phyloP scores from a whole-genome alignment of 148 eudicot genomes.

The Camellia lanceoleosa region DNA sequence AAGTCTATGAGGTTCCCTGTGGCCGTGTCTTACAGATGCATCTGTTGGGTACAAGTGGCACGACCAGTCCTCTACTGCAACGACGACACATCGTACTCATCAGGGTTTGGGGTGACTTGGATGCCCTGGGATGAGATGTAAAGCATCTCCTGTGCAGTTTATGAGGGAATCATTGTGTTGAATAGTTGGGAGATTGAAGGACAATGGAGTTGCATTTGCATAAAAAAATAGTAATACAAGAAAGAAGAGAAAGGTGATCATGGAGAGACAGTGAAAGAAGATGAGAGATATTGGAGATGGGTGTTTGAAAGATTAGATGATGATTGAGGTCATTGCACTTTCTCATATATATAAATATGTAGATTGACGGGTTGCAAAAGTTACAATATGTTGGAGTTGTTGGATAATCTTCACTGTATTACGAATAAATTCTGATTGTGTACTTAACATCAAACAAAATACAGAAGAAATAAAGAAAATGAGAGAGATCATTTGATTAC shows the following conservation, averaged over 20 bases:
- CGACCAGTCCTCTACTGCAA: not conserved
- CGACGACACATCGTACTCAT: not conserved
- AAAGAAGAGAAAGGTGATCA: not conserved
- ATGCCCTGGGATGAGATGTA: constrained; percentile 5
- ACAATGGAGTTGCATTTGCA: constrained; percentile 4
- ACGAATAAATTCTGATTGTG: too few relatives aligned
- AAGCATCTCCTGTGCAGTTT: constrained; percentile 3
- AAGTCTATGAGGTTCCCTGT: constrained; percentile 11
- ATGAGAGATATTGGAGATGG: not conserved
- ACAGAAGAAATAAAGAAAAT: too few relatives aligned
- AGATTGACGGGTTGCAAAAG: too few relatives aligned
- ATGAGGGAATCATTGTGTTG: not conserved
- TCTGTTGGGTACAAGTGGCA: constrained; percentile 10
- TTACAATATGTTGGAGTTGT: too few relatives aligned
- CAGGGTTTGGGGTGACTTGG: constrained; percentile 11
- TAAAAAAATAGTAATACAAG: not conserved
- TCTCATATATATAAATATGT: too few relatives aligned
- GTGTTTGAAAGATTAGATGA: not conserved
- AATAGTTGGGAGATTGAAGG: constrained; percentile 9
- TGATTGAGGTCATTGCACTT: too few relatives aligned
- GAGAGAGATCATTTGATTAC: too few relatives aligned
- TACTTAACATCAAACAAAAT: too few relatives aligned
- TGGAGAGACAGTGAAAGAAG: not conserved
- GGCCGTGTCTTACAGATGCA: constrained; percentile 15
- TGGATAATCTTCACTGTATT: too few relatives aligned